Evolutionary conservation across 2,329 filamentous ascomycete genomes (phyloP), one percentile per base, ranked within the genome.

Genomic region (Amauroascus niger): DNA sequence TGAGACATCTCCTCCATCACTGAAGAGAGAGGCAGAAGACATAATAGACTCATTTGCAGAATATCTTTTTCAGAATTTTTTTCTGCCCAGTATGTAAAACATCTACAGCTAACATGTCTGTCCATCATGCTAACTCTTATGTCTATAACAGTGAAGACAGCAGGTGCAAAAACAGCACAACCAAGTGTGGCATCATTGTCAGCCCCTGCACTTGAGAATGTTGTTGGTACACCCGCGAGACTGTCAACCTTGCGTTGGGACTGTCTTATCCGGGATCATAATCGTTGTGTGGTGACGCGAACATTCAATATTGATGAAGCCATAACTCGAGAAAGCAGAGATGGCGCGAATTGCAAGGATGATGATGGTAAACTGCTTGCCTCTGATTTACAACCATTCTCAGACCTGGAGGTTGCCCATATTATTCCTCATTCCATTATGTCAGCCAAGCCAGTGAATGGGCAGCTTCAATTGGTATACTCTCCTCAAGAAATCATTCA

Each of bases 351-450:
- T 20, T 48, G 50, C 55, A 46, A 57, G 50, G 58, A 61, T 54
- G 55, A 61, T 55, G 55, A 60, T 22, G 55, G 57, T n/a, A n/a
- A n/a, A n/a, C n/a, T n/a, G n/a, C 40, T 49, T 51, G 26, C 51
- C 41, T 14, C 49, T 60, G 28, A 49, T 45, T 28, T 7, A 26
- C 24, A 11, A 2, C 1, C 24, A 16, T 20, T 45, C 39, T 51
- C 49, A 44, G 24, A 32, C 44, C 52, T 61, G 39, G 58, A 59
- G 48, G 54, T 61, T 49, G 58, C 59, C 47, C 55, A 60, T 55
- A 61, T n/a, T n/a, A n/a, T 61, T 40, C 59, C 58, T 11, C 58
- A 58, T 59, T 60, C 55, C 37, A 53, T 61, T 2, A 55, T 47
- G 41, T 45, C 53, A 45, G 9, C 32, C 9, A n/a, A 4, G 14